phyloP scores from a whole-genome alignment of 1,284 basidiomycete genomes.

The Tylopilus sp. region DNA sequence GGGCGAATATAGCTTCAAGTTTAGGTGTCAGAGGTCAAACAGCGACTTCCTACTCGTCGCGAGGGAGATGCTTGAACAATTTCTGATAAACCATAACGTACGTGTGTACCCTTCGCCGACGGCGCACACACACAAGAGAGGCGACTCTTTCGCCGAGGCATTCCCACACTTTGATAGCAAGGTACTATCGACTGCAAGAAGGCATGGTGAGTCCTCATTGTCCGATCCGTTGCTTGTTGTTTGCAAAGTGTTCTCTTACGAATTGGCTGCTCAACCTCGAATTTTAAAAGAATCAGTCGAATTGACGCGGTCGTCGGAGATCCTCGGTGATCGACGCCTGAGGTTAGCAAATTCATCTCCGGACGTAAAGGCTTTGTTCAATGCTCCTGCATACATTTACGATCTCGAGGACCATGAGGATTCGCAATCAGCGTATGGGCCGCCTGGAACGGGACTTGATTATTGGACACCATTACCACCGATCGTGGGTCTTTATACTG shows the following conservation, averaged over 20 bases:
- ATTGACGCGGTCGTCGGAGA: constrained; percentile 65
- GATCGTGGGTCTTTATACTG: constrained; percentile 52
- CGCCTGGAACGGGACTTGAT: constrained; percentile 47
- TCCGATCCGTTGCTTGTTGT: constrained; percentile 10
- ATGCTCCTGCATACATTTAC: constrained; percentile 74
- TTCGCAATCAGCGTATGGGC: constrained; percentile 53
- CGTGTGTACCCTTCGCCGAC: constrained; percentile 76
- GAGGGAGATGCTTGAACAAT: constrained; percentile 91
- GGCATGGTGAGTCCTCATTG: constrained; percentile 52
- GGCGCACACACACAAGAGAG: constrained; percentile 72
- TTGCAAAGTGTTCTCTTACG: background rate
- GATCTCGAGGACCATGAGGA: constrained; percentile 72
- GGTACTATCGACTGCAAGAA: constrained; percentile 75
- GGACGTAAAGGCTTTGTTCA: constrained; percentile 95
- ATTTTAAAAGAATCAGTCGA: constrained; percentile 65
- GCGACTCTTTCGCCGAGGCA: constrained; percentile 91
- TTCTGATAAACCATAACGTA: constrained; percentile 80
- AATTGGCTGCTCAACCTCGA: constrained; percentile 14
- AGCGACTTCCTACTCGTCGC: constrained; percentile 90
- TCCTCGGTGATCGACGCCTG: constrained; percentile 72
- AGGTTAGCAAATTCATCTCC: constrained; percentile 86
- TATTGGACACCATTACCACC: constrained; percentile 78
- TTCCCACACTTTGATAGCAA: constrained; percentile 98
- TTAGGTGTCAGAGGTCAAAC: constrained; percentile 91
- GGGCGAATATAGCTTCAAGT: constrained; percentile 89